Base-by-base conservation (phyloP, 148 eudicot genomes). In the Persicaria tinctoria region DNA sequence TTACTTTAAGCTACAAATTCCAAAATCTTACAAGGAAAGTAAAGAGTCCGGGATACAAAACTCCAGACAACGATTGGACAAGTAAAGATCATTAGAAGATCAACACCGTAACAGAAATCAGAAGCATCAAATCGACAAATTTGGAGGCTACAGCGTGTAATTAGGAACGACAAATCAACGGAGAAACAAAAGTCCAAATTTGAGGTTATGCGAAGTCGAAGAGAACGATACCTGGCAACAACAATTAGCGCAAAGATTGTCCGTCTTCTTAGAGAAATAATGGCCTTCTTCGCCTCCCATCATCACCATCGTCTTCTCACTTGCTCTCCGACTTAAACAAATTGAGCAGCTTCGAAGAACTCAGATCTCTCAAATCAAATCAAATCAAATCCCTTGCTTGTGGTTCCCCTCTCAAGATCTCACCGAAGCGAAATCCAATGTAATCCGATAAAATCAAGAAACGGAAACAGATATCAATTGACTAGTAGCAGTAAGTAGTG, bases 181-280 rank as follows among this genome's bases (percentile, higher is more conserved):
- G 71, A 5, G 27, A 27, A 7, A 73, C 56, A 9, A 68, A 46
- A 32, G 10, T 49, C 76, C 12, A 62, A 81, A 48, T 57, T 57
- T 7, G 14, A 55, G 64, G 66, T 14, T 18, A 8, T 5, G 7
- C 32, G 11, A 55, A 13, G 46, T 6, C 32, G 11, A 62, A 13
- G 46, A 54, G 18, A 77, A 44, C 62, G 51, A 66, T 84, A 91
- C 97, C 97, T 87, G 84, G 76, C 87, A 88, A 75, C 85, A 89
- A 53, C 84, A 80, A 82, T 82, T 83, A 5, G 84, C 83, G 75
- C 93, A 91, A 16, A 86, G 76, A 86, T 77, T 86, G 82, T 91
- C 97, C 0, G 93, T 76, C 78, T 91, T 91, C 82, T 91, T 91
- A 8, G 97, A 89, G 59, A 93, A 91, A 80, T 91, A 91, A 78